phyloP scores from a whole-genome alignment of 2,329 filamentous ascomycete genomes.

The Dendrostoma leiphaemia region DNA sequence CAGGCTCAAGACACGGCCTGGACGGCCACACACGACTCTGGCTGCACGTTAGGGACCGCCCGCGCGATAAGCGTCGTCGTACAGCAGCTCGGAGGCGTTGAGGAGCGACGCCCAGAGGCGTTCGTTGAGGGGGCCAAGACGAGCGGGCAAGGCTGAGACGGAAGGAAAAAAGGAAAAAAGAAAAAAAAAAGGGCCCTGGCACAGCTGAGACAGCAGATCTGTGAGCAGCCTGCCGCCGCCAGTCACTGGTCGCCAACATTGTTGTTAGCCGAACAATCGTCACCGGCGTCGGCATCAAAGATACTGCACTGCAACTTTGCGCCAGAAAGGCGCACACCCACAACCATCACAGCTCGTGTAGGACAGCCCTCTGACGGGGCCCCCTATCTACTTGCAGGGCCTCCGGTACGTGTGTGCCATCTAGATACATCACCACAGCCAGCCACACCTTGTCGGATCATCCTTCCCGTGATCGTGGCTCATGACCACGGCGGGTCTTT shows the following conservation, averaged over 20 bases:
- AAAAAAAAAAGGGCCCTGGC: no score
- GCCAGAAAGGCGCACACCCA: neutral
- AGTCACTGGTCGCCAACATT: no score
- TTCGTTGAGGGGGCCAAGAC: neutral
- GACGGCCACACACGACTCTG: neutral
- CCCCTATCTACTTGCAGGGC: neutral
- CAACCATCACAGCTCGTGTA: neutral
- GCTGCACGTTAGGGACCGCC: conserved; percentile 7
- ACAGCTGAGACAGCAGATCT: conserved; percentile 13
- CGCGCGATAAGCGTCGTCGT: conserved; percentile 9
- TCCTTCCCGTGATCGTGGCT: conserved; percentile 14
- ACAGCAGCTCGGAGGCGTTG: conserved; percentile 1
- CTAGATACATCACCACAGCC: neutral
- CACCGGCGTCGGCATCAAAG: no score
- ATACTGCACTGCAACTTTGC: no score
- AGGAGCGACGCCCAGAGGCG: neutral
- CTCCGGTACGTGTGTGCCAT: neutral
- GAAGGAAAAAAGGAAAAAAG: no score
- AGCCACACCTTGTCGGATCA: conserved; percentile 11
- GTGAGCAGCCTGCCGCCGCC: no score
- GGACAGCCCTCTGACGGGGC: neutral
- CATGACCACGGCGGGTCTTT: conserved; percentile 9
- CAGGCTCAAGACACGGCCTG: conserved; percentile 1
- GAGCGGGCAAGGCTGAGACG: conserved; percentile 8
- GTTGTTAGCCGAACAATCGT: no score